Conservation (phyloP, 108 stramenopile species). For the Bacterosira constricta region DNA sequence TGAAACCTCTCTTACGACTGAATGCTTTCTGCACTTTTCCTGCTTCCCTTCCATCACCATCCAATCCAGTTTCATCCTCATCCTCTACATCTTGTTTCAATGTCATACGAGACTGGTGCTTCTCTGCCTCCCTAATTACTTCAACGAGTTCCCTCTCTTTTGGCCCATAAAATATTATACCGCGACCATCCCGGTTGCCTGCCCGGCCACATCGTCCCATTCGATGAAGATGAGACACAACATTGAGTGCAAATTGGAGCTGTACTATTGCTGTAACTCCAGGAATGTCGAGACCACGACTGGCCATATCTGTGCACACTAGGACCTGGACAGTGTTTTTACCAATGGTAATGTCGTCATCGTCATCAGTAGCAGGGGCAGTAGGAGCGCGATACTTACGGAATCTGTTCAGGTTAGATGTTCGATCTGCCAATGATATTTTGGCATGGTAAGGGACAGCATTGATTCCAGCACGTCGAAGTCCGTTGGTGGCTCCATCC, state of each 20-base stretch:
- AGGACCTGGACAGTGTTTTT: slow-evolving; percentile 82
- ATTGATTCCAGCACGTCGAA: slow-evolving; percentile 74
- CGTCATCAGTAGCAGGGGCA: too few species aligned
- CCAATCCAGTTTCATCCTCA: slow-evolving; percentile 56
- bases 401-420: slow-evolving; percentile 83
- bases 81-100: slow-evolving; percentile 68
- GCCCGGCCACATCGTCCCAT: slow-evolving; percentile 98
- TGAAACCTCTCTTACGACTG: slow-evolving; percentile 87
- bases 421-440: slow-evolving; percentile 72
- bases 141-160: slow-evolving; percentile 72
- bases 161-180: slow-evolving; percentile 89
- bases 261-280: slow-evolving; percentile 96
- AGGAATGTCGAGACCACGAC: slow-evolving; percentile 96
- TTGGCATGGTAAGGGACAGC: slow-evolving; percentile 90
- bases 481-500: slow-evolving; percentile 72
- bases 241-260: slow-evolving; percentile 94
- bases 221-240: slow-evolving; percentile 97
- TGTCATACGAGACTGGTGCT: slow-evolving; percentile 74
- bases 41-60: slow-evolving; percentile 20
- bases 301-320: slow-evolving; percentile 96
- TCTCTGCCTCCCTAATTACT: slow-evolving; percentile 79
- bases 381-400: slow-evolving; percentile 56
- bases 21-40: slow-evolving; percentile 84
- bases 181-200: slow-evolving; percentile 89
- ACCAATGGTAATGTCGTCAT: slow-evolving; percentile 14